Conservation (phyloP, 2,329 filamentous ascomycete species). For the Keithomyces neogunnii region DNA sequence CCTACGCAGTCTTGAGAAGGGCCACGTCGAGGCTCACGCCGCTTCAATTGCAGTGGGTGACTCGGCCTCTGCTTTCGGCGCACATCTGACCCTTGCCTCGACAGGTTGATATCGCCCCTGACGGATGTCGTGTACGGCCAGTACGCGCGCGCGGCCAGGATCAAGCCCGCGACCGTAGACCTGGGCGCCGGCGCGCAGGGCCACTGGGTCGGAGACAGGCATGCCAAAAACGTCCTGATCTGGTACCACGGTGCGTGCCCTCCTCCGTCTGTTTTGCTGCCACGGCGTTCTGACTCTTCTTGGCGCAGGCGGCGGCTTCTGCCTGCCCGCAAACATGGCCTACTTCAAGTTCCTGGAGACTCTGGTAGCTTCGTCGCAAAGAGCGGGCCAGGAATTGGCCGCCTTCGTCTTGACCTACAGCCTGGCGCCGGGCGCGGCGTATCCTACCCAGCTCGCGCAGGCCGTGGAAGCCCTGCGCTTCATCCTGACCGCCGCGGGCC, state of each 20-base stretch:
- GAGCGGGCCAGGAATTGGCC: slow-evolving; percentile 10
- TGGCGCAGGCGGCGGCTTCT: slow-evolving; percentile 13
- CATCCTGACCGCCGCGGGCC: slow-evolving; percentile 8
- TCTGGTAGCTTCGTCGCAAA: slow-evolving; percentile 8
- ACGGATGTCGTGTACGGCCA: slow-evolving; percentile 11
- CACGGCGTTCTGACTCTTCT: not conserved
- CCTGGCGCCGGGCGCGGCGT: slow-evolving; percentile 12
- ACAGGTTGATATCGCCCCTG: slow-evolving; percentile 11
- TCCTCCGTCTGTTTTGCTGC: not conserved
- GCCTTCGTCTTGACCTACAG: slow-evolving; percentile 13
- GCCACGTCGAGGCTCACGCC: slow-evolving; percentile 10
- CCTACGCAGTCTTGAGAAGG: slow-evolving; percentile 13
- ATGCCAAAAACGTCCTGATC: slow-evolving; percentile 13
- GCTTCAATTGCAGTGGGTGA: slow-evolving; percentile 12
- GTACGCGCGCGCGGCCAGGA: slow-evolving; percentile 9
- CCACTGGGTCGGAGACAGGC: slow-evolving; percentile 14
- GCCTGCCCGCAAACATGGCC: slow-evolving; percentile 12
- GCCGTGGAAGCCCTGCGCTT: slow-evolving; percentile 13
- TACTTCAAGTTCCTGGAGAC: slow-evolving; percentile 12
- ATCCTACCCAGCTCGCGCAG: slow-evolving; percentile 15
- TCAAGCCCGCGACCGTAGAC: slow-evolving; percentile 11
- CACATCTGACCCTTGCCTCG: not conserved
- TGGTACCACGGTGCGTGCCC: slow-evolving; percentile 14
- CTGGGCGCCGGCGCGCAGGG: slow-evolving; percentile 11
- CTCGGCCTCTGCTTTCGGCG: too few species aligned